These are phyloP conservation scores for Herpotrichia juniperi DNA, from an alignment of 2,329 filamentous ascomycete genomes.

Conservation along the genomic window DNA sequence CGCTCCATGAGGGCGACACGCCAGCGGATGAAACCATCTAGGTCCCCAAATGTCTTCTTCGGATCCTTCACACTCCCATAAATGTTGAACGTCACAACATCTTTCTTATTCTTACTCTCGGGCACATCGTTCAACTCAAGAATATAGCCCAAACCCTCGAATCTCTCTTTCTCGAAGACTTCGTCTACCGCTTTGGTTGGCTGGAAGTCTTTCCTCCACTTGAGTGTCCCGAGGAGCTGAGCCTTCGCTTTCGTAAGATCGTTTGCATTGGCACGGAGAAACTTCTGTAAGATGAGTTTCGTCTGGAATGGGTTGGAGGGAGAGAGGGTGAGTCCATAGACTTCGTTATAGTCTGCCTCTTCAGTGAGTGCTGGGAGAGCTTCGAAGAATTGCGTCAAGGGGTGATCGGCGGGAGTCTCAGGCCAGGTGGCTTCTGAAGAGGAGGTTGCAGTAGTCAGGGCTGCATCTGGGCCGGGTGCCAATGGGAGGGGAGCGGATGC, in stretches of 20 bases:
- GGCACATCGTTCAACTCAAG: slow-evolving; percentile 68
- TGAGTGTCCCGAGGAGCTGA: slow-evolving; percentile 78
- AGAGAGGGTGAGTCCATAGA: slow-evolving; percentile 80
- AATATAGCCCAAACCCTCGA: slow-evolving; percentile 79
- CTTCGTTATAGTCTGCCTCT: slow-evolving; percentile 70
- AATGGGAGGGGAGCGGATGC: slow-evolving; percentile 21
- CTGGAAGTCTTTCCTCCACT: slow-evolving; percentile 81
- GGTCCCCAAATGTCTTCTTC: slow-evolving; percentile 78
- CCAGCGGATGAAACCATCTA: slow-evolving; percentile 88
- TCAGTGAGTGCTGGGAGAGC: slow-evolving; percentile 64
- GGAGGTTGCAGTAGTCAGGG: slow-evolving; percentile 5
- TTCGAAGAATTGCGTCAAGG: slow-evolving; percentile 63
- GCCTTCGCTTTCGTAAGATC: slow-evolving; percentile 75
- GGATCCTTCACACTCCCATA: slow-evolving; percentile 87
- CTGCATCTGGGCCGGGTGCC: slow-evolving; percentile 12
- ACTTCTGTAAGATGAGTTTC: slow-evolving; percentile 88
- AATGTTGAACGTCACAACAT: slow-evolving; percentile 87
- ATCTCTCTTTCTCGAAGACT: slow-evolving; percentile 71
- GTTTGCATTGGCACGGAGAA: slow-evolving; percentile 85
- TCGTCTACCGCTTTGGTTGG: slow-evolving; percentile 69
- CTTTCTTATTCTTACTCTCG: slow-evolving; percentile 61
- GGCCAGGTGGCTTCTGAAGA: slow-evolving; percentile 39
- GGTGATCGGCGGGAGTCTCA: slow-evolving; percentile 44
- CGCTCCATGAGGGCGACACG: slow-evolving; percentile 90
- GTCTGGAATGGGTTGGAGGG: slow-evolving; percentile 68